A percentile compares a stretch with the other conserved stretches of the same genome.
Conservation (phyloP, 805 yeast genomes). For the Crinitomyces ghanaensis region DNA sequence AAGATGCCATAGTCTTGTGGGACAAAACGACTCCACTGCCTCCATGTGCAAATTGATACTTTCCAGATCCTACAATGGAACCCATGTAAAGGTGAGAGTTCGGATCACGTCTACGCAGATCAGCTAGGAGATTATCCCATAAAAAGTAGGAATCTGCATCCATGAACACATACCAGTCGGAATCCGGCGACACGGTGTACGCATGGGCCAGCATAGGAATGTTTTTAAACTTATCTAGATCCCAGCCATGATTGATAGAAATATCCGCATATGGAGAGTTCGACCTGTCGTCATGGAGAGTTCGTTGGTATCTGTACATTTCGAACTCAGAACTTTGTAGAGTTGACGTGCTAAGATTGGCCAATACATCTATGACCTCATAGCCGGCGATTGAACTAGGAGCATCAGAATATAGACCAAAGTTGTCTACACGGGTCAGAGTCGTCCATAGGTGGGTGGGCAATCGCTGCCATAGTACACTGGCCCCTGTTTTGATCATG, state of each 20-base stretch:
- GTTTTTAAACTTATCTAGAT: conserved; percentile 28
- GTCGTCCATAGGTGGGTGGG: conserved; percentile 28
- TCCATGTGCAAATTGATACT: conserved; percentile 28
- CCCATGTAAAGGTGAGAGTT: conserved; percentile 24
- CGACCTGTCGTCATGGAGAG: conserved; percentile 17
- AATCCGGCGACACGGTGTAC: conserved; percentile 17
- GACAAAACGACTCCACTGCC: conserved; percentile 29
- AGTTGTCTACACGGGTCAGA: conserved; percentile 23
- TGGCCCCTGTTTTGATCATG: conserved; percentile 28
- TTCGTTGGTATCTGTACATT: conserved; percentile 18
- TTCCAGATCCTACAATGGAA: conserved; percentile 13
- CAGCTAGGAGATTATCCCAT: conserved; percentile 19
- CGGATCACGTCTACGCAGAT: conserved; percentile 18
- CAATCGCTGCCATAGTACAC: conserved; percentile 25
- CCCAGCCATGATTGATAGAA: conserved; percentile 21
- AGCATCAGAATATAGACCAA: conserved; percentile 26
- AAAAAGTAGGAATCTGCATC: conserved; percentile 27
- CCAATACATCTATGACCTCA: conserved; percentile 24
- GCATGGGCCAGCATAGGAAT: conserved; percentile 29
- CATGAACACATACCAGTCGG: conserved; percentile 28
- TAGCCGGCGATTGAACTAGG: conserved; percentile 23
- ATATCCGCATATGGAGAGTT: conserved; percentile 13
- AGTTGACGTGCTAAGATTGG: conserved; percentile 14
- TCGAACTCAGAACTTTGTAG: conserved; percentile 11
- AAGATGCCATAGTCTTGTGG: conserved; percentile 23